Evolutionary conservation across 1,139 yeast species (phyloP).

Genomic region (Zygosaccharomyces pseudobailii): DNA sequence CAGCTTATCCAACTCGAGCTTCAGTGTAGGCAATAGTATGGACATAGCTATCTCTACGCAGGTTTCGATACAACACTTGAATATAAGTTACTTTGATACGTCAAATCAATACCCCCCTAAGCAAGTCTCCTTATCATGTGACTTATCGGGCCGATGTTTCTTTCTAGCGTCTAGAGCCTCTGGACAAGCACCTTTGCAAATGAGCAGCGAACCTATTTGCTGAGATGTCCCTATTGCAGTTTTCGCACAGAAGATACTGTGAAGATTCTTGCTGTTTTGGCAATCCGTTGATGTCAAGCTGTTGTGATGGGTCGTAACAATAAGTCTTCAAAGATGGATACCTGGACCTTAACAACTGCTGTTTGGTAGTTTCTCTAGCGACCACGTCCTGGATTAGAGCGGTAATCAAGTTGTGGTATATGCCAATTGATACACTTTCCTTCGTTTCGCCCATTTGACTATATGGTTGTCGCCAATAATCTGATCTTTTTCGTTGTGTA

Average conservation of each 20-base stretch:
- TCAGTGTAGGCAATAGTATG: conserved; percentile 15
- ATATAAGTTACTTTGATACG: not conserved
- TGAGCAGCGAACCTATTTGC: conserved; percentile 93
- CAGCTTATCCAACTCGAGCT: conserved; percentile 19
- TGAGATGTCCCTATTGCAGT: conserved; percentile 81
- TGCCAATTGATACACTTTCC: conserved; percentile 23
- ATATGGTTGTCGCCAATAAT: not conserved
- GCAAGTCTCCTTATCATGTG: not conserved
- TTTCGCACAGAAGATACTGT: conserved; percentile 69
- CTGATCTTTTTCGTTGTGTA: not conserved
- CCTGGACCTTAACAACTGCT: conserved; percentile 22
- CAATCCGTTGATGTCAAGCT: conserved; percentile 27
- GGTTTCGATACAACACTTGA: not conserved
- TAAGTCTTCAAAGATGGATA: conserved; percentile 27
- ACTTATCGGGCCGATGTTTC: not conserved
- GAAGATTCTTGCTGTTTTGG: conserved; percentile 33
- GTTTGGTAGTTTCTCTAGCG: conserved; percentile 25
- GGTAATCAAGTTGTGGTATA: conserved; percentile 27
- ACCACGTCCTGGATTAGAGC: conserved; percentile 33
- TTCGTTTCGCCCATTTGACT: conserved; percentile 13
- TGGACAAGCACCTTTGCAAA: conserved; percentile 78
- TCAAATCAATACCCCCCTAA: not conserved
- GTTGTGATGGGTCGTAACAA: conserved; percentile 24
- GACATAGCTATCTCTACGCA: conserved; percentile 12
- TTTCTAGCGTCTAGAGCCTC: conserved; percentile 43